Percentiles rank a stretch among this genome's conserved stretches.
phyloP scores from a whole-genome alignment of 1,284 basidiomycete species.

The Irpex lacteus region DNA sequence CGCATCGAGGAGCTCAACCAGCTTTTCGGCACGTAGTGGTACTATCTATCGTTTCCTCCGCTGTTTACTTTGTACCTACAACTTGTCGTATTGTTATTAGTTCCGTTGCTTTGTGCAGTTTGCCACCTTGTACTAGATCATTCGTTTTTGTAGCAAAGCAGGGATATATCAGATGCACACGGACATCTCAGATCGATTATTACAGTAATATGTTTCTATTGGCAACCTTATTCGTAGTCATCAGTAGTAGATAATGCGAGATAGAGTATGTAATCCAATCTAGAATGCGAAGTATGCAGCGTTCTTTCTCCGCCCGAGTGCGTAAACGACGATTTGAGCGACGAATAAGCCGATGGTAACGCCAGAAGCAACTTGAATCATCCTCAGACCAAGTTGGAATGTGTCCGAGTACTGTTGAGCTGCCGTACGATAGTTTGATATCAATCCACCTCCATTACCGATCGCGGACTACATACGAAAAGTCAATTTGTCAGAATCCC shows the following conservation, averaged over 20 bases:
- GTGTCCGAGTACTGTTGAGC: constrained; percentile 68
- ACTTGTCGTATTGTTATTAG: not conserved
- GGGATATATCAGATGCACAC: not conserved
- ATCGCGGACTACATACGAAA: constrained; percentile 66
- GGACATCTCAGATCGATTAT: not conserved
- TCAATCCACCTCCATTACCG: constrained; percentile 80
- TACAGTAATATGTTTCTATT: not conserved
- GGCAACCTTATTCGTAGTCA: not conserved
- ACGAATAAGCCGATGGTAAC: constrained; percentile 83
- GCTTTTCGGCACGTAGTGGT: constrained; percentile 49
- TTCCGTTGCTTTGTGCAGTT: not conserved
- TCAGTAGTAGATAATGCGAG: not conserved
- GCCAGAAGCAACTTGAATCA: constrained; percentile 87
- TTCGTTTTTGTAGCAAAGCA: not conserved
- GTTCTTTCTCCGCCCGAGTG: constrained; percentile 72
- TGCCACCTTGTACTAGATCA: not conserved
- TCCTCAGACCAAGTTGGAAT: constrained; percentile 66
- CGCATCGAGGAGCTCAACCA: constrained; percentile 81
- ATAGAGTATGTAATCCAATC: constrained; percentile 12
- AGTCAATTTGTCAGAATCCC: not conserved
- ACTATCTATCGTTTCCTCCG: not conserved
- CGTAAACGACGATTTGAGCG: constrained; percentile 76
- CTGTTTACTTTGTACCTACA: not conserved
- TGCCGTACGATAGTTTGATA: constrained; percentile 62
- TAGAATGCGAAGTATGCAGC: constrained; percentile 77